Evolutionary conservation across 2,329 filamentous ascomycete species (phyloP).

Genomic region (Phialocephala subalpina): DNA sequence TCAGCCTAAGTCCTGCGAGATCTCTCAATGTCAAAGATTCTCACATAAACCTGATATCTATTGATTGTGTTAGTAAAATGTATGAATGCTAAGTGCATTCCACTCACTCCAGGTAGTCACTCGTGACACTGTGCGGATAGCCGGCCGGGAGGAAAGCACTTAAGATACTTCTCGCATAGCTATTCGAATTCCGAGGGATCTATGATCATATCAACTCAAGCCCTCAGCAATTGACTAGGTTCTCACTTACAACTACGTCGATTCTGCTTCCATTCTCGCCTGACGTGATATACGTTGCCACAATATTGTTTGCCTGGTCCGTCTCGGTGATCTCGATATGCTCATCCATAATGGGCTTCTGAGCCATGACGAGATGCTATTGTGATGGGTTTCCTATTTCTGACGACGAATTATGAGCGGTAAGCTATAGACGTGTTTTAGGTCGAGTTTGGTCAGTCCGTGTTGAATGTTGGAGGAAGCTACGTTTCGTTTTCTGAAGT

Average conservation of each 20-base stretch:
- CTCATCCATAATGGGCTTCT: conserved; percentile 13
- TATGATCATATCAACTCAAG: background rate
- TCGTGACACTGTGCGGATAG: conserved; percentile 74
- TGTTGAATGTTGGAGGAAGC: conserved; percentile 14
- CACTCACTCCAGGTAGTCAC: conserved; percentile 71
- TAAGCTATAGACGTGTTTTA: background rate
- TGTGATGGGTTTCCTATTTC: conserved; percentile 14
- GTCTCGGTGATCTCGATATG: conserved; percentile 37
- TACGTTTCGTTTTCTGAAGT: conserved; percentile 20
- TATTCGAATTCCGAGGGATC: conserved; percentile 33
- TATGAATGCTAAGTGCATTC: background rate
- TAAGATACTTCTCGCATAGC: conserved; percentile 48
- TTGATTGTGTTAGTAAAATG: background rate
- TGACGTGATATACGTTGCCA: conserved; percentile 41
- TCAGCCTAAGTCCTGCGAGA: conserved; percentile 10
- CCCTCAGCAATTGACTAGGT: background rate
- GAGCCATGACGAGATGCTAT: conserved; percentile 12
- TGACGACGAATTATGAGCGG: background rate
- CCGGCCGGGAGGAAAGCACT: conserved; percentile 73
- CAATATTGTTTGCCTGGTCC: conserved; percentile 43
- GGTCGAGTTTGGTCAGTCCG: background rate
- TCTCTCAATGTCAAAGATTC: conserved; percentile 30
- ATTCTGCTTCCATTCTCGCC: conserved; percentile 30
- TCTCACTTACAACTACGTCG: conserved; percentile 38
- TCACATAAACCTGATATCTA: conserved; percentile 74